Percentiles rank a stretch among this genome's conserved stretches.
Conservation (phyloP, 768 basidiomycete species). For the Tephrocybe rancida region DNA sequence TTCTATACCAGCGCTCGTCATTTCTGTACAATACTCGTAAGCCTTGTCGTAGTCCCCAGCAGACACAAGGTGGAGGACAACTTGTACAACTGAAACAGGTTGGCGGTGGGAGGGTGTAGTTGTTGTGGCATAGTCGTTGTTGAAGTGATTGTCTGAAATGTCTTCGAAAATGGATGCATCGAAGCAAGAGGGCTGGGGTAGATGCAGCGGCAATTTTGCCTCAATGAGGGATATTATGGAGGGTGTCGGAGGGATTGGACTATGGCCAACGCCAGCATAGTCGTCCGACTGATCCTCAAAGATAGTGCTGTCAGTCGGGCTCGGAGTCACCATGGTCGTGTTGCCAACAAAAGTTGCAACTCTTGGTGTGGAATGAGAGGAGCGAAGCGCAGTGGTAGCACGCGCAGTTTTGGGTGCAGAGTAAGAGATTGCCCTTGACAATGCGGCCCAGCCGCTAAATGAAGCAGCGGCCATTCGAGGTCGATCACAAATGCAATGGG, state of each 20-base stretch:
- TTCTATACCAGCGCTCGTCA: conserved; percentile 25
- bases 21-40: conserved; percentile 32
- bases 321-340: background rate
- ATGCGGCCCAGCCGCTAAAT: conserved; percentile 20
- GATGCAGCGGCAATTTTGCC: conserved; percentile 26
- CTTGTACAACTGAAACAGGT: conserved; percentile 12
- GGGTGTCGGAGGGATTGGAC: conserved; percentile 14
- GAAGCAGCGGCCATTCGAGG: conserved; percentile 36
- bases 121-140: conserved; percentile 23
- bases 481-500: conserved; percentile 1
- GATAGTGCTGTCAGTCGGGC: conserved; percentile 12
- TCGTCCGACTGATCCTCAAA: conserved; percentile 36
- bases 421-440: conserved; percentile 13
- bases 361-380: conserved; percentile 6
- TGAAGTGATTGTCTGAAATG: conserved; percentile 24
- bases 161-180: conserved; percentile 38
- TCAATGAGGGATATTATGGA: conserved; percentile 29
- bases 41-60: conserved; percentile 28
- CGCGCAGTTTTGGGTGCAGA: conserved; percentile 12
- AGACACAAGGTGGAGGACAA: conserved; percentile 24
- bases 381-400: conserved; percentile 6
- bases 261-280: conserved; percentile 21
- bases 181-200: conserved; percentile 26
- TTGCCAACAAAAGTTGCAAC: background rate
- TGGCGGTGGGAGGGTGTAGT: background rate